These are phyloP conservation scores for Aureobasidium mangrovei DNA, from an alignment of 2,329 filamentous ascomycete species.

Conservation along the genomic window DNA sequence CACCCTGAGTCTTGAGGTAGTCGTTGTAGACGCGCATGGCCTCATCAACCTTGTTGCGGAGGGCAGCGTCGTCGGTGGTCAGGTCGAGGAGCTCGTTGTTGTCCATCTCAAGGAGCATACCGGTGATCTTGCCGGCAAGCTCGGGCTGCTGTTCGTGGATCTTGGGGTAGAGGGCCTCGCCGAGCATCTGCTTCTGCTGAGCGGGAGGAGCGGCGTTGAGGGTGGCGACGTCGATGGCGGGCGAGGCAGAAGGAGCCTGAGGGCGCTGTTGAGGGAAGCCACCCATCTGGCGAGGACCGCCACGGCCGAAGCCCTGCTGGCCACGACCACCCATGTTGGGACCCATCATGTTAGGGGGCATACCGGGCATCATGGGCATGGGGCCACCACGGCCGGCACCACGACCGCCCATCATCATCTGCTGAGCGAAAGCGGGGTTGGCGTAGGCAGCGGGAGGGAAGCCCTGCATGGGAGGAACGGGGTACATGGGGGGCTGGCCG, in stretches of 20 bases:
- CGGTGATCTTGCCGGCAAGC: constrained; percentile 96
- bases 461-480: constrained; percentile 57
- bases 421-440: constrained; percentile 55
- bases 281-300: constrained; percentile 27
- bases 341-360: constrained; percentile 57
- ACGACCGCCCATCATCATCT: constrained; percentile 51
- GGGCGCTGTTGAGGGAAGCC: constrained; percentile 31
- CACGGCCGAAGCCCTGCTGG: constrained; percentile 24
- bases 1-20: constrained; percentile 81
- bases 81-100: constrained; percentile 88
- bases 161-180: constrained; percentile 97
- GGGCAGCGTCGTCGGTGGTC: constrained; percentile 82
- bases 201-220: constrained; percentile 49
- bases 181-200: constrained; percentile 98
- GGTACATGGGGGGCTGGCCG: constrained; percentile 76
- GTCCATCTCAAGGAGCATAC: constrained; percentile 99
- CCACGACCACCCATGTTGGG: constrained; percentile 31
- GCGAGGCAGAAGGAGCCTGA: constrained; percentile 22
- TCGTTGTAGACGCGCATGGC: constrained; percentile 96
- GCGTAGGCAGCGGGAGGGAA: constrained; percentile 71
- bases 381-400: constrained; percentile 59
- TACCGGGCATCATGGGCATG: constrained; percentile 56
- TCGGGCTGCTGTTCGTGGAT: constrained; percentile 91
- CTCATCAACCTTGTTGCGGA: constrained; percentile 94
- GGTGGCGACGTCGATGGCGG: constrained; percentile 42